Evolutionary conservation across 2,329 filamentous ascomycete genomes (phyloP).

Genomic region (Trichoderma simmonsii): DNA sequence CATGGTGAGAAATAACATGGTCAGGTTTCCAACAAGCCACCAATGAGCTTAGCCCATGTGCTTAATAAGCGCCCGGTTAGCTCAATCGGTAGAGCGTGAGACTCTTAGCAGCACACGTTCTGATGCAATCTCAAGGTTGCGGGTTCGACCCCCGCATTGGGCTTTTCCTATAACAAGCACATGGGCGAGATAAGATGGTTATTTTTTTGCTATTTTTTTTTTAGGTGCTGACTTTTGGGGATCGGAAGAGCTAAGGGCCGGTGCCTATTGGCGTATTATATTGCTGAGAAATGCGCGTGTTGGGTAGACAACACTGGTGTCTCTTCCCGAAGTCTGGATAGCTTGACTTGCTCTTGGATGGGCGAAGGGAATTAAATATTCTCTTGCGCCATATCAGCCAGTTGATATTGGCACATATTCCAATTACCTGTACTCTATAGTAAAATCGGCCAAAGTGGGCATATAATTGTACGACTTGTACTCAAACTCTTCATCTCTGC

Average conservation of each 20-base stretch:
- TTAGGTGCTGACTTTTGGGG: neutral
- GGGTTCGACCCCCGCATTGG: constrained; percentile 50
- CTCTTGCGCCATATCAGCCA: neutral
- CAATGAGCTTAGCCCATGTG: neutral
- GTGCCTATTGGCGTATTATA: neutral
- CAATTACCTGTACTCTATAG: neutral
- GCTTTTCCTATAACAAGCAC: constrained; percentile 35
- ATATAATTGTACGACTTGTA: neutral
- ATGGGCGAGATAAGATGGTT: neutral
- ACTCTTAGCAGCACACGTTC: constrained; percentile 49
- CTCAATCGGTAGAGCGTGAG: constrained; percentile 63
- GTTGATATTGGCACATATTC: neutral
- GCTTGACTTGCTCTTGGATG: neutral
- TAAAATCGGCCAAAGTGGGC: neutral
- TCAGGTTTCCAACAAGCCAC: neutral
- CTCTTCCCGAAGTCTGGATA: neutral
- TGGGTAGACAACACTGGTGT: neutral
- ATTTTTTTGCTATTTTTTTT: neutral
- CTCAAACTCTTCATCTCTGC: neutral
- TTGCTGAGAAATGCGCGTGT: too few relatives aligned
- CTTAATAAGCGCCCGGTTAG: constrained; percentile 29
- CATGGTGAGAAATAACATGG: neutral
- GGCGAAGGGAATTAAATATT: neutral
- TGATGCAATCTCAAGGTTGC: constrained; percentile 46
- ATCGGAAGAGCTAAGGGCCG: neutral